These are phyloP conservation scores for Tulasnella sp. DNA, from an alignment of 768 basidiomycete genomes.

Conservation along the genomic window DNA sequence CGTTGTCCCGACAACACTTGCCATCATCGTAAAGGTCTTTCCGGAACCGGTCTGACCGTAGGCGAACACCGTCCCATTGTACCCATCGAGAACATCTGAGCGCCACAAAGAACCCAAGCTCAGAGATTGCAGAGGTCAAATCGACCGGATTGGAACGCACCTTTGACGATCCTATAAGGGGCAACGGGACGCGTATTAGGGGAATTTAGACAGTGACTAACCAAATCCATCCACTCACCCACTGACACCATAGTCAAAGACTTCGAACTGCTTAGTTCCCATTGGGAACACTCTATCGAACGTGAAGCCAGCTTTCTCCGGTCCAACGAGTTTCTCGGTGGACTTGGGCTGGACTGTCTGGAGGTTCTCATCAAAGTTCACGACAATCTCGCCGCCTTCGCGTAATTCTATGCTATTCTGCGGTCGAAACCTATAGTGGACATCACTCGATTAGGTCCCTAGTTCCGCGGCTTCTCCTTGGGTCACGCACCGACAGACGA, in stretches of 20 bases:
- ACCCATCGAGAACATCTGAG: constrained; percentile 93
- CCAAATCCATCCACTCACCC: constrained; percentile 45
- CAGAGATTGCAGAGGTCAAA: background rate
- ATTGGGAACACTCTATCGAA: constrained; percentile 96
- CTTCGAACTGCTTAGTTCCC: constrained; percentile 81
- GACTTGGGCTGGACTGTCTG: constrained; percentile 77
- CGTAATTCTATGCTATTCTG: constrained; percentile 84
- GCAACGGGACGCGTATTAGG: constrained; percentile 13
- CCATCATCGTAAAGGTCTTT: constrained; percentile 99
- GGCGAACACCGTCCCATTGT: constrained; percentile 61
- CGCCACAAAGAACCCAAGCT: background rate
- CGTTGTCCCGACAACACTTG: constrained; percentile 30
- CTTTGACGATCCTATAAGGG: constrained; percentile 71
- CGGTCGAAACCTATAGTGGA: constrained; percentile 74
- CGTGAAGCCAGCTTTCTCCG: constrained; percentile 95
- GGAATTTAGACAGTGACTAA: background rate
- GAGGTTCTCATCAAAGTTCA: constrained; percentile 77
- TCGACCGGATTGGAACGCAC: constrained; percentile 34
- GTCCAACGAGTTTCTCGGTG: constrained; percentile 59
- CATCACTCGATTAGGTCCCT: background rate
- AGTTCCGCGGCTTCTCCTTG: background rate
- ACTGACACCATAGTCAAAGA: constrained; percentile 98
- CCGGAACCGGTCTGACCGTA: constrained; percentile 85
- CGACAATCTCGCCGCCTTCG: constrained; percentile 84
- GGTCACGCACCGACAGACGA: constrained; percentile 85